Base-by-base conservation (phyloP, 345 rosid genomes). In the Acer negundo region DNA sequence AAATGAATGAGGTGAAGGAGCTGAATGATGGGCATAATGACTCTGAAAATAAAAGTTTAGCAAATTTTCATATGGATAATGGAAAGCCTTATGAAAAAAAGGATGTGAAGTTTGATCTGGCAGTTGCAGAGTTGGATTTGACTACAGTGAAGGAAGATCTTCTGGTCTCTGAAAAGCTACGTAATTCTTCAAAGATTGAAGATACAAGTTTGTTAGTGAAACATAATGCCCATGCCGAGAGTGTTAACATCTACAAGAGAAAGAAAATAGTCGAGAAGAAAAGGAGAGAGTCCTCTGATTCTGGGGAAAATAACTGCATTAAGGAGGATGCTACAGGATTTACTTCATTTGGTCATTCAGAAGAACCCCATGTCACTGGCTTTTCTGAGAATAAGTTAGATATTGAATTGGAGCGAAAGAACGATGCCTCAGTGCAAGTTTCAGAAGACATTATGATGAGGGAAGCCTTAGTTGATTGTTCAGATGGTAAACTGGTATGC, bases 401-500 rank as follows among this genome's bases (percentile, higher is more conserved):
- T 31, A 65, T 59, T 15, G 73, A 35, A n/a, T 73, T 42, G 49
- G 23, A 24, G 17, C 67, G 56, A 35, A 69, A 70, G 49, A 26
- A 49, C 31, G 75, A 69, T 49, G n/a, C 77, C 53, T 69, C 80
- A 51, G 46, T 11, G 49, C 75, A 74, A 53, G 75, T 55, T 53
- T 56, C 15, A 17, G 72, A 26, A 74, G 71, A 76, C 73, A 70
- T 28, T 23, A 31, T 31, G 38, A 51, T 40, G 42, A 77, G 31
- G 62, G 77, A 75, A 62, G 49, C 76, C 19, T 73, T 74, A 38
- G 62, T 65, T 76, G 28, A 61, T 46, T 23, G 58, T 66, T 38
- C 67, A 76, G 75, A 63, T 63, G 78, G 66, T 74, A 77, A 67
- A 16, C 35, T 66, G 72, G 61, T 61, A 61, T 26, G 35, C 35